Conservation (phyloP, 805 yeast genomes). For the Tetrapisispora taiwanensis region DNA sequence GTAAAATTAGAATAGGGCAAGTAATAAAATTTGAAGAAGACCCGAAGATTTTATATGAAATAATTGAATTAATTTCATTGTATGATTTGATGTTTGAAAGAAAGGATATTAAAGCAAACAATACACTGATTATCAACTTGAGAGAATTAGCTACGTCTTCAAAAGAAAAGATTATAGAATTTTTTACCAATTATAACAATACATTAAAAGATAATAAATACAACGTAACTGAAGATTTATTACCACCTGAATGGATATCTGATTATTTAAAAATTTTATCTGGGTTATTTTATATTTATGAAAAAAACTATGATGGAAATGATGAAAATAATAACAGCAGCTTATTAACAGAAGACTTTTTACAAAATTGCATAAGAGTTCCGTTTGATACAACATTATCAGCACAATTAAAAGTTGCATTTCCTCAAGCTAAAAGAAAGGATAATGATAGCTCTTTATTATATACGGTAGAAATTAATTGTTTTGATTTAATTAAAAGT, state of each 20-base stretch:
- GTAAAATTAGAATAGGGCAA: slow-evolving; percentile 58
- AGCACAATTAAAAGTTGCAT: slow-evolving; percentile 22
- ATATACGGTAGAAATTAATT: slow-evolving; percentile 43
- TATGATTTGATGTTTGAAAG: slow-evolving; percentile 56
- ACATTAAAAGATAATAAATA: slow-evolving; percentile 16
- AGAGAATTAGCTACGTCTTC: slow-evolving; percentile 12
- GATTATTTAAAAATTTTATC: slow-evolving; percentile 41
- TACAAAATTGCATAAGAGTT: slow-evolving; percentile 34
- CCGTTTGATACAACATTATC: slow-evolving; percentile 26
- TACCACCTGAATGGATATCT: slow-evolving; percentile 77
- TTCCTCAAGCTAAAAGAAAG: slow-evolving; percentile 24
- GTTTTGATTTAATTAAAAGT: slow-evolving; percentile 50
- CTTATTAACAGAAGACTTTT: slow-evolving; percentile 34
- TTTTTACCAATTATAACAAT: slow-evolving; percentile 15
- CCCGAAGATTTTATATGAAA: slow-evolving; percentile 43
- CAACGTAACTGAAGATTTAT: slow-evolving; percentile 38
- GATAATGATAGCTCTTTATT: slow-evolving; percentile 18
- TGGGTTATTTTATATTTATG: slow-evolving; percentile 50
- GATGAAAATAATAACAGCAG: slow-evolving; percentile 13
- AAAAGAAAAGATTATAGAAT: slow-evolving; percentile 14
- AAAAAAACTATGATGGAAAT: slow-evolving; percentile 24
- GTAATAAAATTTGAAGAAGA: slow-evolving; percentile 55
- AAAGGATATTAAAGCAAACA: slow-evolving; percentile 29
- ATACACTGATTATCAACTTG: slow-evolving; percentile 15
- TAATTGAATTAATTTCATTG: slow-evolving; percentile 53